These are phyloP conservation scores for Sanguinoderma infundibulare DNA, from an alignment of 1,284 basidiomycete genomes.

Conservation along the genomic window DNA sequence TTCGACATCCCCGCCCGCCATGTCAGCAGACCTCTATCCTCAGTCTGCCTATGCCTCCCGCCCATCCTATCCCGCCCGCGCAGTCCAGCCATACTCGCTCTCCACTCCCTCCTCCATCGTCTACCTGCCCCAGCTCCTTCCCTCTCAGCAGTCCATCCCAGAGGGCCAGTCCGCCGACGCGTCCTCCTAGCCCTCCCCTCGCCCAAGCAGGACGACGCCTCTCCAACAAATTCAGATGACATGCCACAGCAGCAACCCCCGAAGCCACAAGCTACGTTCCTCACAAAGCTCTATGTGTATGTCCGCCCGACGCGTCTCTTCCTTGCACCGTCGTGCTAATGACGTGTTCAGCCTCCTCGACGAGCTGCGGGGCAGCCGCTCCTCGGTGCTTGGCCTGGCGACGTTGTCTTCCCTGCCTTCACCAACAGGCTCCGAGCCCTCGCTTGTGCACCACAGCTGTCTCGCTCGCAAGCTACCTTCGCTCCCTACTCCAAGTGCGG, in stretches of 20 bases:
- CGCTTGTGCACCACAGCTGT: too few relatives aligned
- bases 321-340: slow-evolving; percentile 12
- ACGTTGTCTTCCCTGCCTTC: too few relatives aligned
- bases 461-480: background rate
- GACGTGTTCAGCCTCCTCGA: slow-evolving; percentile 60
- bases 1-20: slow-evolving; percentile 40
- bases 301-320: too few relatives aligned
- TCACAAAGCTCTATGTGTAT: slow-evolving; percentile 91
- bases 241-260: slow-evolving; percentile 51
- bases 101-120: slow-evolving; percentile 38
- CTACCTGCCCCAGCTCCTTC: slow-evolving; percentile 52
- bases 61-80: slow-evolving; percentile 35
- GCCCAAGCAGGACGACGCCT: slow-evolving; percentile 41
- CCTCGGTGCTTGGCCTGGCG: too few relatives aligned
- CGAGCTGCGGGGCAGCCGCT: too few relatives aligned
- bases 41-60: slow-evolving; percentile 53
- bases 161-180: slow-evolving; percentile 46
- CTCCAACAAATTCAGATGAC: slow-evolving; percentile 50
- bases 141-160: slow-evolving; percentile 47
- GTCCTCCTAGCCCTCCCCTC: too few relatives aligned
- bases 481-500: background rate
- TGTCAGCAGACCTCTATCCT: slow-evolving; percentile 70
- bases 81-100: slow-evolving; percentile 36
- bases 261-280: slow-evolving; percentile 87
- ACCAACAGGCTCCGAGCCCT: too few relatives aligned